phyloP scores from a whole-genome alignment of 306 rosid genomes.

The Sphenostylis stenocarpa region DNA sequence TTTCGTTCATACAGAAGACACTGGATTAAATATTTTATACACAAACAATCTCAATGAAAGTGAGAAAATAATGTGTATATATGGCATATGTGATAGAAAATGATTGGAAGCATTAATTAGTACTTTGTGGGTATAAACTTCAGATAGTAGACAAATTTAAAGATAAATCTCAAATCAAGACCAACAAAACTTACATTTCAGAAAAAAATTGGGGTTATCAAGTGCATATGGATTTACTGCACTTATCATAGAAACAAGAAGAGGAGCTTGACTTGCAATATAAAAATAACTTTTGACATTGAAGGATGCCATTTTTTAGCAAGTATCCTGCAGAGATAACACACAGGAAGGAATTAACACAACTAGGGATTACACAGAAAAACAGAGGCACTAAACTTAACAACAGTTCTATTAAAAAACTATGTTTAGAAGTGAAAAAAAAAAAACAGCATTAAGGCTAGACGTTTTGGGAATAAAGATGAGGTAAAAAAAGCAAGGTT shows the following conservation, averaged over 20 bases:
- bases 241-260: constrained; percentile 46
- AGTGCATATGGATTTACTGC: constrained; percentile 18
- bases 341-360: constrained; percentile 29
- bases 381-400: background rate
- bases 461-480: background rate
- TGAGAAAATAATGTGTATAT: background rate
- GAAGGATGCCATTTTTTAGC: constrained; percentile 42
- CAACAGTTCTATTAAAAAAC: background rate
- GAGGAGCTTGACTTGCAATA: constrained; percentile 42
- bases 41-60: background rate
- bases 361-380: background rate
- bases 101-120: constrained; percentile 17
- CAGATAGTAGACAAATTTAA: background rate
- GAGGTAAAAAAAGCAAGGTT: background rate
- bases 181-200: constrained; percentile 2
- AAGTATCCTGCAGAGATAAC: constrained; percentile 52
- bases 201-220: background rate
- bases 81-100: background rate
- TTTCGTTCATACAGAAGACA: background rate
- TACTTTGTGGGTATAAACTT: background rate
- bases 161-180: constrained; percentile 14
- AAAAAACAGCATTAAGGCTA: background rate
- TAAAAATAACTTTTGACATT: constrained; percentile 41
- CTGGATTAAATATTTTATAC: background rate
- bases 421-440: background rate